A percentile compares a stretch with the other conserved stretches of the same genome.
These are phyloP conservation scores for Mucor plumbeus DNA, from an alignment of 371 early-diverging fungal species.

Conservation along the genomic window DNA sequence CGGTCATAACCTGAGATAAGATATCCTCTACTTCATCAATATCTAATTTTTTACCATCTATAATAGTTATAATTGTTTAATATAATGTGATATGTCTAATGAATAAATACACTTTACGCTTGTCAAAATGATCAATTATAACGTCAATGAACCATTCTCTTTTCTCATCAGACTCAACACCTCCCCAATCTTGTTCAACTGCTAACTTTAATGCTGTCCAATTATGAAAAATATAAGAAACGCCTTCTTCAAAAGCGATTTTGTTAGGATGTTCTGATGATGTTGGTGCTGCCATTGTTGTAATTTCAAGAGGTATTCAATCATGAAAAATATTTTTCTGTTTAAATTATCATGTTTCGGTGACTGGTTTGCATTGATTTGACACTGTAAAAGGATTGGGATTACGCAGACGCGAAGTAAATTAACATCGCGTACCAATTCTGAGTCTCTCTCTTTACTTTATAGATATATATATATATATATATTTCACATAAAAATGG, in stretches of 20 bases:
- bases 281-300: not conserved
- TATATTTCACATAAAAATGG: slow-evolving; percentile 40
- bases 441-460: not conserved
- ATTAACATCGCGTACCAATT: slow-evolving; percentile 1
- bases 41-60: slow-evolving; percentile 68
- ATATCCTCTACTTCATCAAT: slow-evolving; percentile 68
- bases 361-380: slow-evolving; percentile 6
- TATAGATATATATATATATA: not conserved
- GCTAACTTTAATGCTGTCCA: slow-evolving; percentile 84
- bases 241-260: slow-evolving; percentile 66
- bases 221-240: slow-evolving; percentile 56
- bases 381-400: not conserved
- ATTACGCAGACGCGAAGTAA: not conserved
- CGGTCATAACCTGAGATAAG: slow-evolving; percentile 65
- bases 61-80: not conserved
- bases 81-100: not conserved
- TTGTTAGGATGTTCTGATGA: slow-evolving; percentile 59
- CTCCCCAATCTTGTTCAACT: slow-evolving; percentile 84
- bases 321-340: not conserved
- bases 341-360: not conserved
- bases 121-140: slow-evolving; percentile 72
- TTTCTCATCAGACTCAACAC: slow-evolving; percentile 74
- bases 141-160: slow-evolving; percentile 76
- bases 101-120: slow-evolving; percentile 48
- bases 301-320: not conserved